Evolutionary conservation across 2,329 filamentous ascomycete genomes (phyloP), one percentile per base, ranked within the genome.

Genomic region (Aspergillus bombycis): DNA sequence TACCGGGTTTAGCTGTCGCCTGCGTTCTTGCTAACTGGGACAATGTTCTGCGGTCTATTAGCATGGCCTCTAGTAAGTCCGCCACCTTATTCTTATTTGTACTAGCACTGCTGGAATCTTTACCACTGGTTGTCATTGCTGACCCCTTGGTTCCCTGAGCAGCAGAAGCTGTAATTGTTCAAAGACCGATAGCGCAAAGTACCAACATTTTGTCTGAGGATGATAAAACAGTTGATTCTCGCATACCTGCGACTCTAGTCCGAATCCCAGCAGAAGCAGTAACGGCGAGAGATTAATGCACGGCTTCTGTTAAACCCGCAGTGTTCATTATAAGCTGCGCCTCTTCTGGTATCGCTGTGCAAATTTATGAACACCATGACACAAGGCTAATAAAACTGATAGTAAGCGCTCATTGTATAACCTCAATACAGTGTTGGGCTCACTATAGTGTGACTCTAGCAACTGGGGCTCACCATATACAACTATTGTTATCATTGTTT

Each of bases 151-250:
- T 41, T 26, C 58, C 21, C 57, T 60, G 45, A 57, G 57, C 61
- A 77, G 76, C 66, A 43, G 75, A 74, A 67, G 68, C 72, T 57
- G 65, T 69, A 61, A 62, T 54, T 50, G 59, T 73, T n/a, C 64
- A 69, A 43, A 63, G 64, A 21, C 48, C 64, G 57, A 32, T 61
- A 60, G 61, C 64, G 12, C 61, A 67, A 63, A 64, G 63, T 59
- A 23, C 67, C 54, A 53, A 61, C 28, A 19, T 62, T 50, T 66
- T 56, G 30, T 55, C 57, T 19, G 58, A 65, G 7, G 59, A 94
- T 88, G 73, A 94, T 85, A 70, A 91, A 82, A 84, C 91, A 86
- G 82, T 94, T 93, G 72, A 96, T 30, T 58, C 68, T 54, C 66
- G 66, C 26, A 68, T 81, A 34, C 79, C 79, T 58, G 75, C 78